A percentile compares a stretch with the other conserved stretches of the same genome.
These are phyloP conservation scores for Paramecium primaurelia DNA, from an alignment of 73 alveolate species.

Conservation along the genomic window DNA sequence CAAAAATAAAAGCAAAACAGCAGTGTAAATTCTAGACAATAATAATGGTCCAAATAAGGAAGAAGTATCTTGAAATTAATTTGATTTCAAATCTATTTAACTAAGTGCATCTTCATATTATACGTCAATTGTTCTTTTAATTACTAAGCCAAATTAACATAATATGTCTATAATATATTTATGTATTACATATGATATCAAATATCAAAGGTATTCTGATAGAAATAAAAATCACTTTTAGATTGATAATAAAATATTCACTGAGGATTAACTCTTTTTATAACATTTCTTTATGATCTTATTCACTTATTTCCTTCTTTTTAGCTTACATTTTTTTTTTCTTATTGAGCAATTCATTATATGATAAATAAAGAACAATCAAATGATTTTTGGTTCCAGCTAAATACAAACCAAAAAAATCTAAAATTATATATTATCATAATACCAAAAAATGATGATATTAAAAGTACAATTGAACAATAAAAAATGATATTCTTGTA, in stretches of 20 bases:
- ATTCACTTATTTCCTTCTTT: background rate
- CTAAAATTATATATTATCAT: background rate
- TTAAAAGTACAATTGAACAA: background rate
- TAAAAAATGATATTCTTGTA: background rate
- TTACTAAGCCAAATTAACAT: background rate
- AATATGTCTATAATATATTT: background rate
- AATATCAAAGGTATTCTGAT: constrained; percentile 13
- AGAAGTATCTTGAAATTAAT: background rate
- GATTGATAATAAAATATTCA: background rate
- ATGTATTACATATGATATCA: background rate
- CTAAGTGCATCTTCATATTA: background rate
- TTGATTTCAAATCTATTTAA: background rate
- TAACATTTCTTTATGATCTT: background rate
- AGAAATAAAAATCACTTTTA: background rate
- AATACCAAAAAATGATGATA: background rate
- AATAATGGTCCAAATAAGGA: background rate
- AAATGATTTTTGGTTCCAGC: background rate
- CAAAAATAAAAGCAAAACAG: background rate
- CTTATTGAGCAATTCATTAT: background rate
- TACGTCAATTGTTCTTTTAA: background rate
- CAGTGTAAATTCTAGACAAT: background rate
- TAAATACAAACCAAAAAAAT: constrained; percentile 23
- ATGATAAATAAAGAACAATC: background rate
- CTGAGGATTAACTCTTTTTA: background rate
- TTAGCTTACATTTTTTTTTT: background rate